phyloP scores from a whole-genome alignment of 1,284 basidiomycete species.

The Ganoderma meredithae region DNA sequence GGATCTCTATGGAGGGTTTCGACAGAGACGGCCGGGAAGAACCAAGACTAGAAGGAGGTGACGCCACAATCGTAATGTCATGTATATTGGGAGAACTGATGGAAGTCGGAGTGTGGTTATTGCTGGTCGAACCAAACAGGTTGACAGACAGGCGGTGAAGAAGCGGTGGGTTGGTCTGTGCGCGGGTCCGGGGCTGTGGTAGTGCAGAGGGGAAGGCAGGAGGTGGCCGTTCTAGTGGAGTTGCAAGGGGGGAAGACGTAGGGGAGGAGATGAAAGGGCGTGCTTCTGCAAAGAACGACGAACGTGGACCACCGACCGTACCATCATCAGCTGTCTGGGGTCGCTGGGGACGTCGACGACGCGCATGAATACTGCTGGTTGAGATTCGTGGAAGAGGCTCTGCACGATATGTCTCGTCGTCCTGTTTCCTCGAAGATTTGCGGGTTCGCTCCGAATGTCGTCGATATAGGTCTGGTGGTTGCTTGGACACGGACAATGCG shows the following conservation, averaged over 20 bases:
- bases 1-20: slow-evolving; percentile 52
- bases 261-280: slow-evolving; percentile 27
- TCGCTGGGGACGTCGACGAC: slow-evolving; percentile 35
- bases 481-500: slow-evolving; percentile 24
- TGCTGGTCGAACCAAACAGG: slow-evolving; percentile 58
- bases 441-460: slow-evolving; percentile 57
- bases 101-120: slow-evolving; percentile 40
- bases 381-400: slow-evolving; percentile 25
- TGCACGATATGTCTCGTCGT: slow-evolving; percentile 19
- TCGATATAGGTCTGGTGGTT: slow-evolving; percentile 52
- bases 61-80: slow-evolving; percentile 35
- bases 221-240: slow-evolving; percentile 28
- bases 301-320: slow-evolving; percentile 26
- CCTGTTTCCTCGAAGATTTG: slow-evolving; percentile 21
- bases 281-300: slow-evolving; percentile 30
- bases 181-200: slow-evolving; percentile 53
- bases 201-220: slow-evolving; percentile 30
- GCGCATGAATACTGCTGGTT: slow-evolving; percentile 24
- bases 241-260: slow-evolving; percentile 27
- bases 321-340: slow-evolving; percentile 42
- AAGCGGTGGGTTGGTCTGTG: slow-evolving; percentile 75
- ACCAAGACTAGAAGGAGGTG: slow-evolving; percentile 46
- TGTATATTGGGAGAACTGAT: slow-evolving; percentile 39
- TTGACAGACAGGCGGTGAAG: slow-evolving; percentile 76
- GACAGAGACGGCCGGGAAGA: slow-evolving; percentile 57